Conservation (phyloP, 2,329 filamentous ascomycete species). For the Blumeria hordei region DNA sequence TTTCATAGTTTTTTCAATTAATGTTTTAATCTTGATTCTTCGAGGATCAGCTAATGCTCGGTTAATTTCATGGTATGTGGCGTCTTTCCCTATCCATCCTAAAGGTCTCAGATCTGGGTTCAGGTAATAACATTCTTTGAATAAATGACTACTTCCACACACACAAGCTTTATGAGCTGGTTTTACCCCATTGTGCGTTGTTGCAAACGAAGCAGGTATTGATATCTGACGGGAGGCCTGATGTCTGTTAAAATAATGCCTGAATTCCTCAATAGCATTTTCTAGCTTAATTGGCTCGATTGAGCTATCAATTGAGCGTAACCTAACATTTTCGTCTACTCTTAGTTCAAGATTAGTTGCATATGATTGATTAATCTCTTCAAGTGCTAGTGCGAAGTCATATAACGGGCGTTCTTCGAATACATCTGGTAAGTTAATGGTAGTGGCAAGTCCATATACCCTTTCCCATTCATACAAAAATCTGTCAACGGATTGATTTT, state of each 20-base stretch:
- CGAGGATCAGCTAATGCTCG: neutral
- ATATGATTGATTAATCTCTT: neutral
- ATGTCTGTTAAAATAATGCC: neutral
- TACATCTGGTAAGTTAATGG: neutral
- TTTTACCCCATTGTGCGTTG: too few relatives aligned
- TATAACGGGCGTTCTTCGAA: neutral
- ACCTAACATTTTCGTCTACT: neutral
- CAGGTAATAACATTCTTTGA: conserved; percentile 1
- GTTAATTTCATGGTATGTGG: neutral
- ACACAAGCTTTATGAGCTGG: too few relatives aligned
- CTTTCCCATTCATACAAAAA: neutral
- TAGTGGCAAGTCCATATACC: neutral
- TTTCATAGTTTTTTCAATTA: too few relatives aligned
- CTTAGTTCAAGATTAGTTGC: neutral
- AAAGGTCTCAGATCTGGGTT: neutral
- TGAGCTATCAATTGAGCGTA: neutral
- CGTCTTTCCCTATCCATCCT: neutral
- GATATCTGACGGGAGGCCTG: too few relatives aligned
- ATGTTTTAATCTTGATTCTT: too few relatives aligned
- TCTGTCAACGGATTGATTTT: neutral
- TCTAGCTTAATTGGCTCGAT: neutral
- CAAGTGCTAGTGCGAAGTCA: neutral
- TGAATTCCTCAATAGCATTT: neutral
- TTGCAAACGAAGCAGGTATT: too few relatives aligned
- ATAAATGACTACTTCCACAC: neutral